Base-by-base conservation (phyloP, 164 flowering plant species). In the Buxus sempervirens region DNA sequence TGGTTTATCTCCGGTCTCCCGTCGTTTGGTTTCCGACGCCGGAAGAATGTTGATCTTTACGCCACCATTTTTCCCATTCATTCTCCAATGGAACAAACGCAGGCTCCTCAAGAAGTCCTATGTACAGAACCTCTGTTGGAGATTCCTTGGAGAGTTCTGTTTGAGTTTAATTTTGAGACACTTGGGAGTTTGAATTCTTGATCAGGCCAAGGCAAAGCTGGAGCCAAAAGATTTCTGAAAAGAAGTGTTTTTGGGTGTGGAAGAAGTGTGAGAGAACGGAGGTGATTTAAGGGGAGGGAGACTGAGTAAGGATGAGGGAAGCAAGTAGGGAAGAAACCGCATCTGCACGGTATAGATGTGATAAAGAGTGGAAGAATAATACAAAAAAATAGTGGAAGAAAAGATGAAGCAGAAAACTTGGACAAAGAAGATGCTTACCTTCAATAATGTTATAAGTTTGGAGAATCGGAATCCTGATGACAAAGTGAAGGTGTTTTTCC, bases 381-480 rank as follows among this genome's bases (percentile, higher is more conserved):
- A 59, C 41, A 45, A 78, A 77, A 82, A 80, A 82, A 79, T 76
- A 70, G 3, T 3, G 38, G 71, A 75, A 77, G 75, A 64, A 57
- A 63, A 67, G 81, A 77, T 70, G 78, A 64, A 67, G 48, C 61
- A 15, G 62, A 67, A 71, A 72, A 64, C 67, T 60, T 74, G 78
- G 77, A 76, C 64, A 75, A 60, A 63, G 63, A 23, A 84, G 85
- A 83, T 85, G 86, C 87, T 80, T 74, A 77, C 69, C 59, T 63
- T 76, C 83, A 83, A 82, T 82, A 85, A 86, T 86, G 83, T 60
- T 65, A 73, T 76, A 70, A 77, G 72, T 68, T 73, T 77, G 65
- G 81, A 69, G 87, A 86, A 82, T 85, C 86, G 79, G 90, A 85
- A 85, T 85, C 76, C 67, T n/a, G 69, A 19, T 5, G 3, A 21